A percentile compares a stretch with the other conserved stretches of the same genome.
phyloP scores from a whole-genome alignment of 2,329 filamentous ascomycete species.

The Claviceps quebecensis region DNA sequence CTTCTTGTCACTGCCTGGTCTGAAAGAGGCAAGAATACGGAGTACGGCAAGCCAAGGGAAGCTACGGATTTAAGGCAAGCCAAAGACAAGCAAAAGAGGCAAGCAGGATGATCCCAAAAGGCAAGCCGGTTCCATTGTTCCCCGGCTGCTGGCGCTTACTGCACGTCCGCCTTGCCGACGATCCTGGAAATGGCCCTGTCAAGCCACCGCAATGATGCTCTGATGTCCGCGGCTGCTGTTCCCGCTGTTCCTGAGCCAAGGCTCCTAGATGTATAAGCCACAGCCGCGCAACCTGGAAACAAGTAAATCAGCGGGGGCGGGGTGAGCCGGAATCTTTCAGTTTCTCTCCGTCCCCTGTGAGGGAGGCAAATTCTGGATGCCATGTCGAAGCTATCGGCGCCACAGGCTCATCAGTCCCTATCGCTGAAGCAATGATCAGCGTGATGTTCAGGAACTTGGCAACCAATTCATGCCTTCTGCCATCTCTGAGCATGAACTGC shows the following conservation, averaged over 20 bases:
- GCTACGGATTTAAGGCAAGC: neutral
- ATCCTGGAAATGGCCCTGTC: too few species aligned
- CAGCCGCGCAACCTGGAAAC: neutral
- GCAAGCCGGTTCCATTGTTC: neutral
- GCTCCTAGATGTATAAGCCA: neutral
- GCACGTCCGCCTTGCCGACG: neutral
- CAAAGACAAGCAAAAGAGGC: neutral
- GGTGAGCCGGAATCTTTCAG: neutral
- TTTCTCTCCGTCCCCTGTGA: neutral
- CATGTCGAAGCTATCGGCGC: neutral
- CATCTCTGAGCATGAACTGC: neutral
- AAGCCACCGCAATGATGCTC: neutral
- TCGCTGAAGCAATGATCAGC: neutral
- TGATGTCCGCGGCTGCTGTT: neutral
- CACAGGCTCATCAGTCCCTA: neutral
- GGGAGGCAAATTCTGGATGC: neutral
- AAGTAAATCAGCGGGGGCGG: neutral
- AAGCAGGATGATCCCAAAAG: neutral
- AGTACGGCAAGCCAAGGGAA: neutral
- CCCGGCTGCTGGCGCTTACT: neutral
- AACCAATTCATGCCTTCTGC: neutral
- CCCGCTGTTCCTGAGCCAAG: neutral
- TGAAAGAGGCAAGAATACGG: neutral
- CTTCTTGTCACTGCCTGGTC: neutral
- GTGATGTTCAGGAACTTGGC: neutral